Evolutionary conservation across 139 green algal genomes (phyloP), one percentile per base, ranked within the genome.

Genomic region (Astrephomene gubernaculifera): DNA sequence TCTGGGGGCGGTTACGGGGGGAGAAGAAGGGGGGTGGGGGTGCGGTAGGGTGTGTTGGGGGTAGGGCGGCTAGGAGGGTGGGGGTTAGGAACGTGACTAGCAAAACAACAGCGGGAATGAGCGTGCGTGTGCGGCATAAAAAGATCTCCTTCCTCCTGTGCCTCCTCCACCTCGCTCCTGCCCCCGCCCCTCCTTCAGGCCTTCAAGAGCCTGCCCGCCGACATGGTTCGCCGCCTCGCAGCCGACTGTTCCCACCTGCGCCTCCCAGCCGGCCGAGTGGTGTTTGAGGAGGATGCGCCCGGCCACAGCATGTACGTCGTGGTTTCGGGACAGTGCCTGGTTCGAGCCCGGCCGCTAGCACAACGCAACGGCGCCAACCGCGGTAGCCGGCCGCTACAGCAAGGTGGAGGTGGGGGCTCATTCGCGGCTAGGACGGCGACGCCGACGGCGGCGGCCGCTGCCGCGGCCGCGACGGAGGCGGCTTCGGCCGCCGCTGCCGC

Each of bases 201-300:
- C 2, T 88, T 90, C 45, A 57, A 79, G 39, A 61, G 45, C 33
- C 61, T 88, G 29, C 86, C 86, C 4, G 6, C 49, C 2, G 31
- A 72, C 67, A 80, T 90, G 35, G 27, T 86, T 0, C 27, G 43
- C 0, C 57, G 61, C 21, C 81, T 90, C 29, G 88, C 85, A 6
- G 63, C 68, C 27, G 61, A 79, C 33, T 75, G 49, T 33, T 64
- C 79, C 24, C 35, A 72, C 22, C 49, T 87, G 31, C 35, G 41
- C 2, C 76, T 88, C 8, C 78, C 87, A 19, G 27, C 64, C 22
- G 79, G 83, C 39, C 39, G 49, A 12, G 69, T 88, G 22, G 35
- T 91, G 31, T 89, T 84, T 57, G 72, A 87, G 38, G 82, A 91
- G 63, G 87, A 87, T 36, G 25, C 65, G 8, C 63, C 78, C 9